A percentile compares a stretch with the other conserved stretches of the same genome.
These are phyloP conservation scores for Brasilioporus rufonigricans DNA, from an alignment of 768 basidiomycete species.

Conservation along the genomic window DNA sequence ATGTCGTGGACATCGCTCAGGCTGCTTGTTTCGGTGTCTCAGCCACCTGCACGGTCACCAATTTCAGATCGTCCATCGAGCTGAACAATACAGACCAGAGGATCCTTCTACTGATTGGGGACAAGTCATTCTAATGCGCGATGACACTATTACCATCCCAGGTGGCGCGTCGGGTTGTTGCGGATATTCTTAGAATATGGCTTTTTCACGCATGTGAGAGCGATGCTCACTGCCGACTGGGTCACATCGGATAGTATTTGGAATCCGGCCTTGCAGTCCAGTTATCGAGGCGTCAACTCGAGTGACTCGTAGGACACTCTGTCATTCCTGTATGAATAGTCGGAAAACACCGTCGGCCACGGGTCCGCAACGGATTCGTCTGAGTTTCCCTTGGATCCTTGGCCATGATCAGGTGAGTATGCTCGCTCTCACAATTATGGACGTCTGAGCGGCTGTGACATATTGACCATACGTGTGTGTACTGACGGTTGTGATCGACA, in stretches of 20 bases:
- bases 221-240: conserved; percentile 32
- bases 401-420: too few relatives aligned
- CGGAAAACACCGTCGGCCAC: too few relatives aligned
- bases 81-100: conserved; percentile 63
- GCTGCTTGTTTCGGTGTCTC: conserved; percentile 22
- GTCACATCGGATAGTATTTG: conserved; percentile 87
- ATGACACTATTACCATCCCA: conserved; percentile 84
- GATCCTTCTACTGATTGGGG: conserved; percentile 72
- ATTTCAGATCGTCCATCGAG: conserved; percentile 75
- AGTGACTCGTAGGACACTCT: conserved; percentile 50
- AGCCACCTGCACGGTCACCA: conserved; percentile 94
- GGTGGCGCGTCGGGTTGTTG: conserved; percentile 70
- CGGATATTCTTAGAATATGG: conserved; percentile 94
- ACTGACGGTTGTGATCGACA: too few relatives aligned
- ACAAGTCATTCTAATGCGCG: conserved; percentile 84
- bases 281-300: conserved; percentile 78
- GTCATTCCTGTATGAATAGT: conserved; percentile 65
- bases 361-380: too few relatives aligned
- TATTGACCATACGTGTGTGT: too few relatives aligned
- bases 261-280: conserved; percentile 81
- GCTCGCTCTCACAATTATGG: too few relatives aligned
- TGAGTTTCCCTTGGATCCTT: too few relatives aligned
- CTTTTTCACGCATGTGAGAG: conserved; percentile 39
- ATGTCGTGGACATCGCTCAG: too few relatives aligned
- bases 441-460: too few relatives aligned